Evolutionary conservation across 176 grass and related monocot species (phyloP), one percentile per base, ranked within the genome.

Genomic region (Rhipidocladum racemiflorum): DNA sequence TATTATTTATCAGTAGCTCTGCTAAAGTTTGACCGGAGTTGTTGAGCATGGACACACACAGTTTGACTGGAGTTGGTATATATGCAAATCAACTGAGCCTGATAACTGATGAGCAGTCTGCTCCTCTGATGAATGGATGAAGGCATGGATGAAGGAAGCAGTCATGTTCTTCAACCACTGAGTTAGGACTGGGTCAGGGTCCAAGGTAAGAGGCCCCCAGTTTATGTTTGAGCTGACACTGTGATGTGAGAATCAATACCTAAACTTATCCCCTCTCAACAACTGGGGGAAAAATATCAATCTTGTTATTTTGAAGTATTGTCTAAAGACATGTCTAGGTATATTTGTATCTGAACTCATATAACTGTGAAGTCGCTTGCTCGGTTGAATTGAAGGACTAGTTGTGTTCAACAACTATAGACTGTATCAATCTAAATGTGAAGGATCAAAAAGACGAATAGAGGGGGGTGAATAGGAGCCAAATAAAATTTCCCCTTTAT

Each of bases 11-110:
- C 60, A 36, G 10, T 20, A 40, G 65, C 63, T 83, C 54, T 35
- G 51, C 32, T 61, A 30, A 80, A 23, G 76, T 89, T 89, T 85
- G 87, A 64, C 82, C 15, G 61, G 51, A 89, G 66, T 66, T 46
- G 74, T 83, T 77, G 79, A 57, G 59, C 59, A 46, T 59, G 28
- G n/a, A 38, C 53, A 69, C 21, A 81, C 2, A 30, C 24, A 9
- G n/a, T n/a, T 1, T 39, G 17, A 9, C 40, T 80, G 77, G n/a
- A n/a, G n/a, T n/a, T n/a, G n/a, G n/a, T 57, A 70, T 3, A 35
- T 5, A 29, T 29, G 27, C 35, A 1, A 25, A 72, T 29, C 63
- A n/a, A 78, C 43, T 23, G 15, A 48, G 13, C 23, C 63, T 61
- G 50, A 6, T 24, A 11, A 55, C 63, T 61, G 50, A 6, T 24